Base-by-base conservation (phyloP, 345 rosid species). In the Acer saccharum region DNA sequence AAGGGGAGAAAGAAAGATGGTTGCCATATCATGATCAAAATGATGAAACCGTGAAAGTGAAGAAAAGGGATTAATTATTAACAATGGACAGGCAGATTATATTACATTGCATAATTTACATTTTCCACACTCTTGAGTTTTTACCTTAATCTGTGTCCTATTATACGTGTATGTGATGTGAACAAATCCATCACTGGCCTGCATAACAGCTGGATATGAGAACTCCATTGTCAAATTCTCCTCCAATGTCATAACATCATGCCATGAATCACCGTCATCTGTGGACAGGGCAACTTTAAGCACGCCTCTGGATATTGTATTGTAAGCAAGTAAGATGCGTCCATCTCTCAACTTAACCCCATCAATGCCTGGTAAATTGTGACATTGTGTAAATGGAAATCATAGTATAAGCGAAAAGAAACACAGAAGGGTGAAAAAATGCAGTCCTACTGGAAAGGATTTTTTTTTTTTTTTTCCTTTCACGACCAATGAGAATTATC, bases 81-180 rank as follows among this genome's bases (percentile, higher is more conserved):
- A 29, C 32, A 68, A 25, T 46, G 46, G 25, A 43, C 2, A n/a
- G 77, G 23, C 60, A 39, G 73, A 43, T n/a, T 7, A 32, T 29
- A 50, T 17, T 21, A 75, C 32, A n/a, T 46, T 52, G 17, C 58
- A 54, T 16, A 54, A 54, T 60, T 60, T 29, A n/a, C 50, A 23
- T 27, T 61, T 58, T 21, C 50, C 23, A 57, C 23, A 62, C 23
- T 41, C 21, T 1, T 32, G 65, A 18, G 76, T 21, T 20, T 20
- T 69, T 83, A 92, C 99, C 98, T 94, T 96, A 76, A 96, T 89
- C 72, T 94, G 98, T 61, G 93, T 91, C 83, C 98, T 88, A 69
- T 89, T 87, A 77, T 94, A 94, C 1, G 97, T 96, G 84, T 90
- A 94, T n/a, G 97, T 94, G 81, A 96, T 76, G 81, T 92, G 99